Evolutionary conservation across 2,329 filamentous ascomycete species (phyloP).

Genomic region (Pseudogymnoascus sp.): DNA sequence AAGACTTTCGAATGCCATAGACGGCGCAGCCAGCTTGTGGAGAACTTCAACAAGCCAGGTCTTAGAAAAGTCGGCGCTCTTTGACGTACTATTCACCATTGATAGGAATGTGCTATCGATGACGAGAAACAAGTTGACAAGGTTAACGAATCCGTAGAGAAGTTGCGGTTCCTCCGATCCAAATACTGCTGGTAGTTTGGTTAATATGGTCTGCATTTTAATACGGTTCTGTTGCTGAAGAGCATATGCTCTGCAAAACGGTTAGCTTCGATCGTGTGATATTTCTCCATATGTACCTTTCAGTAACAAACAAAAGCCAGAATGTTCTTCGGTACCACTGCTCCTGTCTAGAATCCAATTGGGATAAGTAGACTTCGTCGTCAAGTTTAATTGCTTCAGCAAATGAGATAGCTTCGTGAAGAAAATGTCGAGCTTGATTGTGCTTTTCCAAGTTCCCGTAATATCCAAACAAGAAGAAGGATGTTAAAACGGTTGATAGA

Average conservation of each 20-base stretch:
- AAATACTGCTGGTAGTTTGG: conserved; percentile 1
- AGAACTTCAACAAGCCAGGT: conserved; percentile 5
- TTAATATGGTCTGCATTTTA: background rate
- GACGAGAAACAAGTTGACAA: conserved; percentile 3
- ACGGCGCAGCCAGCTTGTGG: background rate
- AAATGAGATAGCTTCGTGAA: conserved; percentile 26
- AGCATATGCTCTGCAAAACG: background rate
- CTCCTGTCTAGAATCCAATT: background rate
- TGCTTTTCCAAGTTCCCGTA: conserved; percentile 28
- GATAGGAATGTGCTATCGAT: conserved; percentile 3
- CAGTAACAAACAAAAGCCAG: conserved; percentile 28
- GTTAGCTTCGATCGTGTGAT: background rate
- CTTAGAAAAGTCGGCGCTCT: background rate
- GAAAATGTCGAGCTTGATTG: conserved; percentile 29
- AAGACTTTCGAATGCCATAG: background rate
- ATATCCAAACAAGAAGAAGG: conserved; percentile 28
- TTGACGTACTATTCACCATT: conserved; percentile 2
- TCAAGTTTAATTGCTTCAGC: conserved; percentile 25
- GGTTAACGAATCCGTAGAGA: background rate
- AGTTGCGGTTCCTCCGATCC: background rate
- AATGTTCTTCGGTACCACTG: conserved; percentile 23
- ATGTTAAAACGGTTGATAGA: conserved; percentile 25
- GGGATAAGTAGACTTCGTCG: conserved; percentile 19
- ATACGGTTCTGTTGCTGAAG: conserved; percentile 2
- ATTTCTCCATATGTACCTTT: conserved; percentile 12